Conservation (phyloP, 768 basidiomycete genomes). For the Hebeloma cylindrosporum region DNA sequence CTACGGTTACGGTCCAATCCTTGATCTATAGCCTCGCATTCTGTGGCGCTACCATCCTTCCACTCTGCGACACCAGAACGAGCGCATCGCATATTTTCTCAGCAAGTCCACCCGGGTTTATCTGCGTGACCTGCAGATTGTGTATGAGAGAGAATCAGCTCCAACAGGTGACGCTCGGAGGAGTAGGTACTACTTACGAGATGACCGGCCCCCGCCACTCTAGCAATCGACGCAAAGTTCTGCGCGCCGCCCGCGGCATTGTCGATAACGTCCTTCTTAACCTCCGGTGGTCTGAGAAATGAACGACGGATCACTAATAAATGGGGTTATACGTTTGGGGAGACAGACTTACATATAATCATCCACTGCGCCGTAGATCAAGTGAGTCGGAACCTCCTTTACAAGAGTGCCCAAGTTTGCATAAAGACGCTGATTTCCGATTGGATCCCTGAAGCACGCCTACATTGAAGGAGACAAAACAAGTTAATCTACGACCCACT, state of each 20-base stretch:
- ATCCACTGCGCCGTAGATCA: constrained; percentile 46
- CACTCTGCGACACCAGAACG: neutral
- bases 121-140: constrained; percentile 27
- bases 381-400: constrained; percentile 38
- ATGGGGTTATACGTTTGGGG: no score
- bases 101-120: constrained; percentile 32
- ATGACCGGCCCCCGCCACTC: constrained; percentile 42
- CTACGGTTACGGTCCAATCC: no score
- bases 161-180: neutral
- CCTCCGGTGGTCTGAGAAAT: constrained; percentile 28
- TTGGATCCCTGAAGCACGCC: constrained; percentile 44
- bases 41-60: no score
- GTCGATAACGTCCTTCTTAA: constrained; percentile 38
- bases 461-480: constrained; percentile 14
- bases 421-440: constrained; percentile 35
- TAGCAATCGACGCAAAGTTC: constrained; percentile 36
- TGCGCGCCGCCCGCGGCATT: constrained; percentile 34
- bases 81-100: constrained; percentile 39
- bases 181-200: constrained; percentile 20
- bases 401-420: constrained; percentile 31
- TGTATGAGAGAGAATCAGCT: neutral
- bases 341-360: constrained; percentile 42
- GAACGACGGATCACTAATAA: neutral
- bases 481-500: no score
- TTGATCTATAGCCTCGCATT: constrained; percentile 3